phyloP scores from a whole-genome alignment of 148 eudicot species.

The Hydrangea macrophylla region DNA sequence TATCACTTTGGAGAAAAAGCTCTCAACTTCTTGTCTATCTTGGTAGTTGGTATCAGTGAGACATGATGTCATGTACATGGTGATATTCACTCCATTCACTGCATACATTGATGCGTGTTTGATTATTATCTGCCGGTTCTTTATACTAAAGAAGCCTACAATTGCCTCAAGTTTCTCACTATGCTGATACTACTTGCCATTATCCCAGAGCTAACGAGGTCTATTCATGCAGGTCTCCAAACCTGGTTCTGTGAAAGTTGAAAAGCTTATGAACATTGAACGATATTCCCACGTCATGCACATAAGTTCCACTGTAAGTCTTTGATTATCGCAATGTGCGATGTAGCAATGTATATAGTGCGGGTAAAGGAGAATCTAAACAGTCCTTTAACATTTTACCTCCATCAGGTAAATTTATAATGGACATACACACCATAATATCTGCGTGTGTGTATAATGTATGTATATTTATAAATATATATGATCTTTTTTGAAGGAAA shows the following conservation, averaged over 20 bases:
- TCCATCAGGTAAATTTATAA: not conserved
- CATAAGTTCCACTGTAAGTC: conserved; percentile 93
- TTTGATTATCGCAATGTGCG: not conserved
- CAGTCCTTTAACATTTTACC: not conserved
- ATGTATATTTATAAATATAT: too few species aligned
- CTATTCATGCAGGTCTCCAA: conserved; percentile 64
- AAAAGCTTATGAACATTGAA: conserved; percentile 91
- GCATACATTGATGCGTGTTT: not conserved
- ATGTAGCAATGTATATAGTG: not conserved
- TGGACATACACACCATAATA: not conserved
- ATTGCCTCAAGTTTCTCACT: not conserved
- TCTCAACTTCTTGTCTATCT: not conserved
- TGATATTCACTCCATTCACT: not conserved
- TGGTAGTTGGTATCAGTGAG: not conserved
- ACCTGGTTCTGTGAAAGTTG: conserved; percentile 93
- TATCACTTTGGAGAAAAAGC: too few species aligned
- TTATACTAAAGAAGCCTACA: not conserved
- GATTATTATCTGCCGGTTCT: not conserved
- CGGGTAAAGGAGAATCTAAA: not conserved
- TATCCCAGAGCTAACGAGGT: not conserved
- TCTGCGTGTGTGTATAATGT: too few species aligned
- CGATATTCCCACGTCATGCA: conserved; percentile 99
- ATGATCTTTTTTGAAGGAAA: not conserved
- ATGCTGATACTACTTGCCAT: not conserved
- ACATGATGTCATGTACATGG: conserved; percentile 10